Conservation (phyloP, 2,329 filamentous ascomycete species). For the Zasmidium cellare region DNA sequence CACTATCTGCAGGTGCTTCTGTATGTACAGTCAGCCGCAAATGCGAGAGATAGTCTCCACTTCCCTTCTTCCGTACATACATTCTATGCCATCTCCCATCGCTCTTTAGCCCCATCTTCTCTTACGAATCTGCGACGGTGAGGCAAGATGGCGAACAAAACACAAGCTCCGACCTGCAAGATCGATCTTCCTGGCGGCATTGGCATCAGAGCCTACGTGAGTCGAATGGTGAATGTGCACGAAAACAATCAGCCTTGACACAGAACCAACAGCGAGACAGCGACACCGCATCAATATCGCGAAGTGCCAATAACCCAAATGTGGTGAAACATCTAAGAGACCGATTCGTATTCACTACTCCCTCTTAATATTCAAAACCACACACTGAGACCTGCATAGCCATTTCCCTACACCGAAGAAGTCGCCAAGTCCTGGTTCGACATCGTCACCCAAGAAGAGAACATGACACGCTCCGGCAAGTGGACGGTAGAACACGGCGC, state of each 20-base stretch:
- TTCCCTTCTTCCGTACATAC: no score
- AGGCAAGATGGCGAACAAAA: no score
- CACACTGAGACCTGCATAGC: conserved; percentile 12
- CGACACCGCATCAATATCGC: conserved; percentile 32
- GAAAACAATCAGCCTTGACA: no score
- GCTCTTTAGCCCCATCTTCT: no score
- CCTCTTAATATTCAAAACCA: background rate
- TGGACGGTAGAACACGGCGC: conserved; percentile 19
- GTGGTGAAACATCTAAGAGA: conserved; percentile 41
- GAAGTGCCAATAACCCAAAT: conserved; percentile 32
- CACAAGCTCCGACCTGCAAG: conserved; percentile 2
- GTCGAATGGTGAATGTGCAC: no score
- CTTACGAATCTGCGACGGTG: background rate
- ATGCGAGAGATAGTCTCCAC: no score
- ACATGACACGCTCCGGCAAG: conserved; percentile 17
- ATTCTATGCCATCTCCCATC: background rate
- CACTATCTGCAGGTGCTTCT: background rate
- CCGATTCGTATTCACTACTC: conserved; percentile 28
- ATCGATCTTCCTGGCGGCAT: conserved; percentile 11
- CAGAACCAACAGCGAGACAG: conserved; percentile 35
- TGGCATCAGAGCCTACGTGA: conserved; percentile 3
- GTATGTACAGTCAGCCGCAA: background rate
- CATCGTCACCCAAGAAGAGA: conserved; percentile 22
- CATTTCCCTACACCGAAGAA: conserved; percentile 40
- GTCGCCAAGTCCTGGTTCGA: conserved; percentile 38